Percentiles rank a stretch among this genome's conserved stretches.
Conservation (phyloP, 495 filamentous ascomycete genomes). For the Chaetomidium leptoderma region DNA sequence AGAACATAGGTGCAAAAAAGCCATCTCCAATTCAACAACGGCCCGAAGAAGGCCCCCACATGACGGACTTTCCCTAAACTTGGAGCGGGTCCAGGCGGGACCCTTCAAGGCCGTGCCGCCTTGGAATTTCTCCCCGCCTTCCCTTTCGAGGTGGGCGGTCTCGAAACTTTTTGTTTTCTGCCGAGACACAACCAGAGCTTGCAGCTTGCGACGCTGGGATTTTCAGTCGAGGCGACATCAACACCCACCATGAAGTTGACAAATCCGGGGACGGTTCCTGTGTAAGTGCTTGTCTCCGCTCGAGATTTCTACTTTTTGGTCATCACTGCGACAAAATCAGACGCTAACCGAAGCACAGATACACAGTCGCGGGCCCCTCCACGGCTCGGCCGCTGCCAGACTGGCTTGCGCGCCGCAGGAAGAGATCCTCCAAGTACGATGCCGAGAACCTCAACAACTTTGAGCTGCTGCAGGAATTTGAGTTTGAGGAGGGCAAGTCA, state of each 20-base stretch:
- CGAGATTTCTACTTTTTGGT: neutral
- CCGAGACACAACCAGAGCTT: slow-evolving; percentile 15
- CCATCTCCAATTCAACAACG: neutral
- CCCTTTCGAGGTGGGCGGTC: slow-evolving; percentile 12
- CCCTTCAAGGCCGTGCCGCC: no score
- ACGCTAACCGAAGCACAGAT: slow-evolving; percentile 17
- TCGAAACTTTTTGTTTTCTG: slow-evolving; percentile 29
- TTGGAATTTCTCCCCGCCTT: slow-evolving; percentile 19
- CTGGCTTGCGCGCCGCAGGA: slow-evolving; percentile 86
- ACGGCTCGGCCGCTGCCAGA: slow-evolving; percentile 89
- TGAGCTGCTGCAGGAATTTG: slow-evolving; percentile 95
- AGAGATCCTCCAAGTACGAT: slow-evolving; percentile 89
- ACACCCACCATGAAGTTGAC: slow-evolving; percentile 71
- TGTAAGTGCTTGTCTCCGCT: slow-evolving; percentile 49
- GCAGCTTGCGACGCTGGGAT: slow-evolving; percentile 8
- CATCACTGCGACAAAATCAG: neutral
- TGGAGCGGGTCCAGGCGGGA: neutral
- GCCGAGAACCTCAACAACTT: slow-evolving; percentile 88
- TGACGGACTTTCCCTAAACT: slow-evolving; percentile 4
- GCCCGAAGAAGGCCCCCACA: neutral
- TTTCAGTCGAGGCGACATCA: slow-evolving; percentile 5
- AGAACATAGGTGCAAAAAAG: no score
- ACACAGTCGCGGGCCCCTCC: slow-evolving; percentile 90
- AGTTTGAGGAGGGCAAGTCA: slow-evolving; percentile 72
- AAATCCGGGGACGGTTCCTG: slow-evolving; percentile 80